Evolutionary conservation across 352 stramenopile species (phyloP), one percentile per base, ranked within the genome.

Genomic region (Pythium diclinum): DNA sequence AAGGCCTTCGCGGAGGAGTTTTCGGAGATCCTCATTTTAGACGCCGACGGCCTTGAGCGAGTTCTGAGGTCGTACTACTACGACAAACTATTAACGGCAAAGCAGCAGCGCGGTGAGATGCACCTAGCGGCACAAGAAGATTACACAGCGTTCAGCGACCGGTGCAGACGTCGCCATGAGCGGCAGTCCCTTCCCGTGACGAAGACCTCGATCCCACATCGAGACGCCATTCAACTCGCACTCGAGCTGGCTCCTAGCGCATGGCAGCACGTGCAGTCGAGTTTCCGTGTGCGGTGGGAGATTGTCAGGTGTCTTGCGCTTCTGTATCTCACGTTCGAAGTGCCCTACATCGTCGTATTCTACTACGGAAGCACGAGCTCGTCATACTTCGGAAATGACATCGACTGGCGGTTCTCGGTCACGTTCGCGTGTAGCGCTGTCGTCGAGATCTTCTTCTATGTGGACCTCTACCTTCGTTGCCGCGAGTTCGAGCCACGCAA

Each of bases 261-360:
- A 17, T 75, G 68, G 68, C 30, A 61, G 16, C 42, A 75, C 19
- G 11, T 49, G 2, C 17, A 62, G 19, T 76, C 69, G 16, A 21
- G 8, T 13, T 72, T 73, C 49, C 69, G 69, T 13, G 23, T 19
- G 3, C 54, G 47, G 5, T 76, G 69, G 69, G 61, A 70, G 21
- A 38, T 34, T 3, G 32, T 69, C 6, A 65, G 65, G 1, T 72
- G 61, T 32, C n/a, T 76, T 28, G 65, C 53, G 17, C 58, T 73
- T 3, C 32, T 72, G 7, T 76, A 76, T 56, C 60, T 76, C 40
- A 68, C 69, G n/a, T 66, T 76, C 25, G 69, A 76, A 56, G 65
- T 76, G 13, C 61, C 67, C 3, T 76, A 69, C 51, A 65, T 71
- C 16, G 60, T 76, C 13, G 48, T 76, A 14, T 76, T 76, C 44